Percentiles rank a stretch among this genome's conserved stretches.
Evolutionary conservation across 2,329 filamentous ascomycete genomes (phyloP).

Genomic region (Parastagonospora avenae): DNA sequence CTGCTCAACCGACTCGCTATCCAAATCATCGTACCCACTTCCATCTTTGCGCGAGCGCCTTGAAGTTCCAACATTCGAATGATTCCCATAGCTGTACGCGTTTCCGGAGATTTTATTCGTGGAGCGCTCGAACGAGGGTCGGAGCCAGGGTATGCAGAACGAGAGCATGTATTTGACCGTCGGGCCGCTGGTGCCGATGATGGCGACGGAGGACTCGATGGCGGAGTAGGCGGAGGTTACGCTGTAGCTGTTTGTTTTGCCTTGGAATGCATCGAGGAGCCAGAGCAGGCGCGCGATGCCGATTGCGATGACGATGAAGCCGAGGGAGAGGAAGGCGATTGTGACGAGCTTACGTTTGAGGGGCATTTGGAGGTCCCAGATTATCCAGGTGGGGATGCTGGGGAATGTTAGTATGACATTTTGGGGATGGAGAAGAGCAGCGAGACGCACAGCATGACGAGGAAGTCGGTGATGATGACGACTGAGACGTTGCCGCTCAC

Average conservation of each 20-base stretch:
- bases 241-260: conserved; percentile 16
- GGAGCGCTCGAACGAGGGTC: conserved; percentile 9
- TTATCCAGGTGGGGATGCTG: conserved; percentile 31
- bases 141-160: conserved; percentile 18
- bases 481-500: conserved; percentile 15
- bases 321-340: conserved; percentile 24
- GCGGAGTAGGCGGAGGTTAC: conserved; percentile 20
- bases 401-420: neutral
- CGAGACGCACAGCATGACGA: conserved; percentile 16
- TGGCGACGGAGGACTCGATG: conserved; percentile 19
- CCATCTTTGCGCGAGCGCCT: conserved; percentile 1
- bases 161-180: conserved; percentile 22
- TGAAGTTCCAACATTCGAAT: neutral
- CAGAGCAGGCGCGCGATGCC: conserved; percentile 22
- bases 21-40: conserved; percentile 20
- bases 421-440: neutral
- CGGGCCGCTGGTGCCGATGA: conserved; percentile 20
- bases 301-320: conserved; percentile 19
- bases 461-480: conserved; percentile 22
- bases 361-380: conserved; percentile 29
- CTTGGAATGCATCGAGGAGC: conserved; percentile 21
- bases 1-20: conserved; percentile 6
- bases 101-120: conserved; percentile 13
- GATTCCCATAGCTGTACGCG: conserved; percentile 8
- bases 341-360: conserved; percentile 18